A percentile compares a stretch with the other conserved stretches of the same genome.
These are phyloP conservation scores for Gnaphalium uliginosum DNA, from an alignment of 129 eudicot species.

Conservation along the genomic window DNA sequence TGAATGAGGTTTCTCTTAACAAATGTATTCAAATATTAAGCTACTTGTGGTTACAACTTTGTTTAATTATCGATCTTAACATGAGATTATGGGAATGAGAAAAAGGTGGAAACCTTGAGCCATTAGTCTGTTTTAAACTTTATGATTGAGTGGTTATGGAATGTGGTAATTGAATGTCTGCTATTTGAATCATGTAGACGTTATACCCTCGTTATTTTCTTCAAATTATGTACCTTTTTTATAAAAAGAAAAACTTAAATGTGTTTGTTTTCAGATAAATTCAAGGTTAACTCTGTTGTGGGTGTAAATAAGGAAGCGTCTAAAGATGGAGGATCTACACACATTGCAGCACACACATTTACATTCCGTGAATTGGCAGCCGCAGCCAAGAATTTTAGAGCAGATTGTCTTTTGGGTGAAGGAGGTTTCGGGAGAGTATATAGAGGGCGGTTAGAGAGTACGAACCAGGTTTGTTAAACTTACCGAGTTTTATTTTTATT, in stretches of 20 bases:
- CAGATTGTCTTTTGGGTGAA: conserved; percentile 88
- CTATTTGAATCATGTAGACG: conserved; percentile 5
- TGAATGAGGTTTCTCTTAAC: conserved; percentile 2
- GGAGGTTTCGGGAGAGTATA: conserved; percentile 94
- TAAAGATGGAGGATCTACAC: conserved; percentile 71
- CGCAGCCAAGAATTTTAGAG: conserved; percentile 85
- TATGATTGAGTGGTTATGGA: conserved; percentile 9
- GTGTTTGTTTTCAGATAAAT: conserved; percentile 50
- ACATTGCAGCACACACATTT: conserved; percentile 84
- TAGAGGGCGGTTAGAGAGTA: conserved; percentile 73
- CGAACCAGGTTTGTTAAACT: conserved; percentile 66
- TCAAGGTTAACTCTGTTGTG: conserved; percentile 43
- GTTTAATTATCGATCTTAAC: conserved; percentile 17
- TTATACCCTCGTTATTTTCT: not conserved
- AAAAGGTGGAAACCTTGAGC: conserved; percentile 30
- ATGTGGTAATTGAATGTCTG: conserved; percentile 10
- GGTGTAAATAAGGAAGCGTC: conserved; percentile 55
- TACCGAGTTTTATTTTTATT: not conserved
- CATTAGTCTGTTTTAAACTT: conserved; percentile 24
- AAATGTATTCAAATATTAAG: not conserved
- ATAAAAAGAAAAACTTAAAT: too few relatives aligned
- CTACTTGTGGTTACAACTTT: conserved; percentile 8
- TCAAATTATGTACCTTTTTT: not conserved
- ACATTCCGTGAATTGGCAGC: conserved; percentile 93
- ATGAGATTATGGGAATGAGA: not conserved